Evolutionary conservation across 371 early-diverging fungal genomes (phyloP), one percentile per base, ranked within the genome.

Genomic region (Mucor irregularis): DNA sequence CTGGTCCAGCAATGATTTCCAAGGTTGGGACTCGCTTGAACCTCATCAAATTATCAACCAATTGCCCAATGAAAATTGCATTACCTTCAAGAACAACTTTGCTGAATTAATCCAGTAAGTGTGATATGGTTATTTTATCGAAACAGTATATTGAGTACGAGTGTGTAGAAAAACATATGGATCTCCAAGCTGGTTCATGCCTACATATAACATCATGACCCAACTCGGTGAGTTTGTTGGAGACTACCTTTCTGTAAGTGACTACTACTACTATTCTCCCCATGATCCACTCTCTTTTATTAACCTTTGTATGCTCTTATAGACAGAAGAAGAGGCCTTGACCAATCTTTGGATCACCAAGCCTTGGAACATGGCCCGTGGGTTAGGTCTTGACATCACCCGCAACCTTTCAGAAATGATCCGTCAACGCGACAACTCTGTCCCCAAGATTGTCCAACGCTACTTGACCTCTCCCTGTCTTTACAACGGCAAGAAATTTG

Each of bases 401-500:
- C 68, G 71, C 33, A 68, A 69, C 42, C 49, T 84, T 5, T 62
- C 78, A 1, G 72, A 78, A 45, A 34, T 80, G 21, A 75, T 84
- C 14, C 80, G 84, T 1, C 71, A 75, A 16, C 68, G 78, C 26
- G 84, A 82, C 30, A 59, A 64, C 8, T 65, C 80, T 3, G 62
- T 72, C 6, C 84, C 84, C 19, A 76, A 75, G 53, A 74, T 82
- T 53, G 74, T 68, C 2, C 84, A 84, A 49, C 73, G 66, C 25
- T 84, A 84, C 44, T 50, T 82, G 17, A 67, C 73, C 14, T 66
- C 67, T 0, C 84, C 84, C n/a, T 77, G 81, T 19, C 65, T 84
- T 5, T 84, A 84, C 45, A 77, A 82, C 33, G 78, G 77, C 35
- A 82, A 82, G 49, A 84, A 84, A 54, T 84, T 82, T 39, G 80